Conservation (phyloP, 2,329 filamentous ascomycete species). For the Hawksworthiomyces lignivorus region DNA sequence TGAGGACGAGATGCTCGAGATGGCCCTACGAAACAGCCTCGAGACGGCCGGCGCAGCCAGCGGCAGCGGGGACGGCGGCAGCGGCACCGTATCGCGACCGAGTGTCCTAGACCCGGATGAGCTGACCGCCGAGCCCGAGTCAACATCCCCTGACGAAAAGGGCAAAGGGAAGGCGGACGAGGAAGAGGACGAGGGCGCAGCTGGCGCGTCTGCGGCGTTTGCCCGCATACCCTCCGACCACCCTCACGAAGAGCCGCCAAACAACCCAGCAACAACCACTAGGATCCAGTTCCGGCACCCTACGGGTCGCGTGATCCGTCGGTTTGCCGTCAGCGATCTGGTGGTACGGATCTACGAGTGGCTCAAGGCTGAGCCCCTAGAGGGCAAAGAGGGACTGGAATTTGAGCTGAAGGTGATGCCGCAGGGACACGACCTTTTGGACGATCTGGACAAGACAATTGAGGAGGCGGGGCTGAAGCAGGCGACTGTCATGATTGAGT, state of each 20-base stretch:
- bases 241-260: constrained; percentile 70
- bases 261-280: constrained; percentile 60
- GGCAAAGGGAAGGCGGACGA: constrained; percentile 42
- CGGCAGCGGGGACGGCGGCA: constrained; percentile 19
- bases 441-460: constrained; percentile 64
- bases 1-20: constrained; percentile 93
- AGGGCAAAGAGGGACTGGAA: constrained; percentile 66
- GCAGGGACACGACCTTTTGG: constrained; percentile 72
- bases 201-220: constrained; percentile 42
- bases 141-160: constrained; percentile 37
- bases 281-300: constrained; percentile 90
- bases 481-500: constrained; percentile 93
- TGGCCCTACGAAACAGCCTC: constrained; percentile 85
- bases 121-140: constrained; percentile 55
- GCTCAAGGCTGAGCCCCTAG: constrained; percentile 81
- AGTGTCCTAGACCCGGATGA: constrained; percentile 77
- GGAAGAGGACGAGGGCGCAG: constrained; percentile 24
- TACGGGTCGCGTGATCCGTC: constrained; percentile 73
- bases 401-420: constrained; percentile 86
- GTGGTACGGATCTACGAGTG: constrained; percentile 89
- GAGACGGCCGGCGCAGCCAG: constrained; percentile 33
- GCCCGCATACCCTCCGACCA: constrained; percentile 61
- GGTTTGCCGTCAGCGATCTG: constrained; percentile 69
- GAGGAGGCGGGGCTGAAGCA: constrained; percentile 81
- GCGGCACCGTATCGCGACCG: constrained; percentile 31